Base-by-base conservation (phyloP, 2,329 filamentous ascomycete species). In the Trichoderma breve region DNA sequence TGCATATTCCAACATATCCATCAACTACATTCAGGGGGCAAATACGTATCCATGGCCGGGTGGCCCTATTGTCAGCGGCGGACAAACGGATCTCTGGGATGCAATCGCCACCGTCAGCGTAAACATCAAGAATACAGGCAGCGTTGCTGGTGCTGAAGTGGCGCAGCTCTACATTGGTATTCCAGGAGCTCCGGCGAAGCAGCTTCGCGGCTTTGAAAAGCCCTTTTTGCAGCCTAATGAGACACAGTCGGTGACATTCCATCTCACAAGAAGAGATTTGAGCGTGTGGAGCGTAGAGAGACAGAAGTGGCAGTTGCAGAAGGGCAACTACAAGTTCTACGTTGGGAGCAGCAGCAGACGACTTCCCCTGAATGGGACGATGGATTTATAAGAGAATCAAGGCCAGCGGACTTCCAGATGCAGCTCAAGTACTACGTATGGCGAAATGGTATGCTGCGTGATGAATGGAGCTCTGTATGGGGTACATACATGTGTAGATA, bases 141-240 rank as follows among this genome's bases (percentile, higher is more conserved):
- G 66, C 2, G 76, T 81, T 0, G 79, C 78, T 7, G 86, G 85
- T 6, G 82, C 83, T 18, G 86, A 87, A 77, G 83, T 86, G 8
- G 82, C 82, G 21, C 86, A 86, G 78, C 77, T 88, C 5, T 88
- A 87, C 69, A 75, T 87, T 15, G 81, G 81, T 3, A 83, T 85
- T 24, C 85, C 85, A 3, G 80, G 77, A 4, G 79, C 77, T 7
- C 91, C 91, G 0, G 80, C 84, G 1, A 82, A 85, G 53, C 89
- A 92, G 78, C 82, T 93, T n/a, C 84, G 90, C 8, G 90, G 91
- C 7, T 92, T 92, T 43, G 87, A 88, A 67, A 92, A 92, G 82
- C 82, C 85, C 0, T 82, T 81, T 18, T 74, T 92, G 58, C 80
- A 83, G 15, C 81, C 83, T 0, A 84, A 84, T 0, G 78, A 84